These are phyloP conservation scores for Pseudogymnoascus sp. DNA, from an alignment of 2,329 filamentous ascomycete genomes.

Conservation along the genomic window DNA sequence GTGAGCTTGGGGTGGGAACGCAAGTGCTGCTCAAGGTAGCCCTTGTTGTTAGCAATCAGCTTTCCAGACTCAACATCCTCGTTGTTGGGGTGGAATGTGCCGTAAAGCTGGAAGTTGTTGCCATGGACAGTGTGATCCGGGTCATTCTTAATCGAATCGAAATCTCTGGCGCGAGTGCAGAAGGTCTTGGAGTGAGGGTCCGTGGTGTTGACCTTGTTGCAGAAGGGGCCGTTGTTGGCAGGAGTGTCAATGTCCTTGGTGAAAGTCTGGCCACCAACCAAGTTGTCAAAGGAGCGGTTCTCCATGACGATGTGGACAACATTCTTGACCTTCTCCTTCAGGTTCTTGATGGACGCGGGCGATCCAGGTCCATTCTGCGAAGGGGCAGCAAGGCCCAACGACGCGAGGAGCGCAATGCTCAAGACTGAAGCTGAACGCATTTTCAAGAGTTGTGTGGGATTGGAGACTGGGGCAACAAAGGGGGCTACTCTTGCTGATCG, in stretches of 20 bases:
- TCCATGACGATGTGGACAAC: conserved; percentile 39
- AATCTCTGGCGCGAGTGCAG: conserved; percentile 7
- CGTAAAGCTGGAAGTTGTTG: conserved; percentile 25
- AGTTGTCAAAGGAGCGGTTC: conserved; percentile 33
- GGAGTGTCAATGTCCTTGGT: conserved; percentile 31
- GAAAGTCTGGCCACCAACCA: conserved; percentile 34
- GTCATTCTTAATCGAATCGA: conserved; percentile 24
- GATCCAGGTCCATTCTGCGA: conserved; percentile 20
- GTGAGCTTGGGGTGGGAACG: conserved; percentile 28
- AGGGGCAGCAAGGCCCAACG: not conserved
- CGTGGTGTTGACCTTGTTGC: conserved; percentile 27
- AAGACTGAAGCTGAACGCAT: not conserved
- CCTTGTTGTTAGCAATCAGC: conserved; percentile 28
- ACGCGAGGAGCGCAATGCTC: not conserved
- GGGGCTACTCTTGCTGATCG: not conserved
- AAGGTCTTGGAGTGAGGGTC: conserved; percentile 7
- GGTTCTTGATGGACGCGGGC: conserved; percentile 25
- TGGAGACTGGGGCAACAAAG: not conserved
- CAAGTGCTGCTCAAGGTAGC: conserved; percentile 36
- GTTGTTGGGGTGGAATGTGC: conserved; percentile 31
- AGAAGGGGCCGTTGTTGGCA: conserved; percentile 32
- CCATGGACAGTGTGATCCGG: conserved; percentile 36
- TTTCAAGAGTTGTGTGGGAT: not conserved
- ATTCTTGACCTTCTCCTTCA: conserved; percentile 38
- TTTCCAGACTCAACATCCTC: conserved; percentile 14